These are phyloP conservation scores for Quillaja saponaria DNA, from an alignment of 306 rosid species.

Conservation along the genomic window DNA sequence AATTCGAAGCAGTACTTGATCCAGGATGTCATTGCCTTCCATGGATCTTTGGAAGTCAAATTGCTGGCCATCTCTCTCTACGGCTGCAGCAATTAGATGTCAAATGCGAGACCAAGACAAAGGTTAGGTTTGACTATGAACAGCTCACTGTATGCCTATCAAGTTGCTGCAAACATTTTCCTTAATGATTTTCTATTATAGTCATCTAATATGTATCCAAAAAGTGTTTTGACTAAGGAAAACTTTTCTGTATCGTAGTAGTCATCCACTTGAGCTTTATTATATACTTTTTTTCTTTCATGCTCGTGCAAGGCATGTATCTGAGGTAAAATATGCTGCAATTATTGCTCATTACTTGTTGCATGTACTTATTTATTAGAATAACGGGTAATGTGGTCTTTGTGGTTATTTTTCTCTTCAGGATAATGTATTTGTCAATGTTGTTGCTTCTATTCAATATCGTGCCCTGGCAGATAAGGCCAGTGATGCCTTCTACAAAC, in stretches of 20 bases:
- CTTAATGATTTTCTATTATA: neutral
- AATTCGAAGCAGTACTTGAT: slow-evolving; percentile 67
- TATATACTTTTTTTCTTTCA: neutral
- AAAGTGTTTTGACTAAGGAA: neutral
- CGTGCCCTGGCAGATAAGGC: slow-evolving; percentile 85
- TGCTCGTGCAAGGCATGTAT: slow-evolving; percentile 8
- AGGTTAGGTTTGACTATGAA: slow-evolving; percentile 49
- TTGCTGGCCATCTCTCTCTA: slow-evolving; percentile 83
- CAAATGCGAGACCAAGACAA: slow-evolving; percentile 89
- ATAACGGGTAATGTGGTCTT: slow-evolving; percentile 25
- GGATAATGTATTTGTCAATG: slow-evolving; percentile 95
- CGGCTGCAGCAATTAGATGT: slow-evolving; percentile 89
- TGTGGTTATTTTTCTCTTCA: slow-evolving; percentile 36
- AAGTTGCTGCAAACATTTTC: neutral
- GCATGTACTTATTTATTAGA: slow-evolving; percentile 7
- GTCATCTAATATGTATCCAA: neutral
- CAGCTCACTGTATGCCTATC: slow-evolving; percentile 17
- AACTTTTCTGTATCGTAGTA: neutral
- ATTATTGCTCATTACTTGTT: neutral
- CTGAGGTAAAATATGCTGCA: neutral
- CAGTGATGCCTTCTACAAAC: slow-evolving; percentile 89
- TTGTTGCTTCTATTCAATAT: slow-evolving; percentile 89
- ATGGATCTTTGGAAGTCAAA: slow-evolving; percentile 66
- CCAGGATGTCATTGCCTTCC: slow-evolving; percentile 97
- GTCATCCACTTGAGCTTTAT: neutral